A percentile compares a stretch with the other conserved stretches of the same genome.
phyloP scores from a whole-genome alignment of 2,329 filamentous ascomycete species.

The Beauveria brongniartii region DNA sequence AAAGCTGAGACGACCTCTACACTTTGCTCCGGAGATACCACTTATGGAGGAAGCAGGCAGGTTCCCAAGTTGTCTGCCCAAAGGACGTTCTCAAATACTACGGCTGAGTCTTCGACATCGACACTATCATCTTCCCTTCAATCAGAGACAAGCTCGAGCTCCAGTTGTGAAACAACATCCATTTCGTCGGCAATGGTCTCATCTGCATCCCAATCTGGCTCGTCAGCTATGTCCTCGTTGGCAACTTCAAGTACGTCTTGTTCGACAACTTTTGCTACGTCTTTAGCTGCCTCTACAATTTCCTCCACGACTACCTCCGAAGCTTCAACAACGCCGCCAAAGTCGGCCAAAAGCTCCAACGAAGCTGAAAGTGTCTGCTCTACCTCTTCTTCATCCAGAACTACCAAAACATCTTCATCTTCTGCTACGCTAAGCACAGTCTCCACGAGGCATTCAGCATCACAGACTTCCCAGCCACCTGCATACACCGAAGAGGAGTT shows the following conservation, averaged over 20 bases:
- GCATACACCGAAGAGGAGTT: neutral
- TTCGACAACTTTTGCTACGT: neutral
- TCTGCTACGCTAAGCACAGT: neutral
- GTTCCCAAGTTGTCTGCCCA: slow-evolving; percentile 1
- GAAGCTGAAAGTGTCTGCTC: neutral
- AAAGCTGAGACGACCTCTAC: neutral
- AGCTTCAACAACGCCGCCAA: neutral
- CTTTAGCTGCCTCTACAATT: neutral
- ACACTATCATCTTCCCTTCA: neutral
- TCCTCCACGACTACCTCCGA: neutral
- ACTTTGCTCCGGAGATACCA: neutral
- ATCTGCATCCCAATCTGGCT: neutral
- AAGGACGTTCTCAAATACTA: slow-evolving; percentile 1
- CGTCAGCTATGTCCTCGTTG: neutral
- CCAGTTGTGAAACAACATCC: neutral
- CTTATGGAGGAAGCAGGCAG: neutral
- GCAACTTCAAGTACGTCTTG: neutral
- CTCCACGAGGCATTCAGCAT: neutral
- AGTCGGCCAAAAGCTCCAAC: neutral
- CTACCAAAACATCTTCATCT: neutral
- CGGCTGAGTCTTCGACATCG: neutral
- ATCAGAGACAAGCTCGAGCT: neutral
- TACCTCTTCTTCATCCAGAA: neutral
- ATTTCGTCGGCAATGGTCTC: neutral
- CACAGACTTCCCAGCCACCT: neutral